Evolutionary conservation across 176 grass and related monocot species (phyloP), one percentile per base, ranked within the genome.

Genomic region (Themeda triandra): DNA sequence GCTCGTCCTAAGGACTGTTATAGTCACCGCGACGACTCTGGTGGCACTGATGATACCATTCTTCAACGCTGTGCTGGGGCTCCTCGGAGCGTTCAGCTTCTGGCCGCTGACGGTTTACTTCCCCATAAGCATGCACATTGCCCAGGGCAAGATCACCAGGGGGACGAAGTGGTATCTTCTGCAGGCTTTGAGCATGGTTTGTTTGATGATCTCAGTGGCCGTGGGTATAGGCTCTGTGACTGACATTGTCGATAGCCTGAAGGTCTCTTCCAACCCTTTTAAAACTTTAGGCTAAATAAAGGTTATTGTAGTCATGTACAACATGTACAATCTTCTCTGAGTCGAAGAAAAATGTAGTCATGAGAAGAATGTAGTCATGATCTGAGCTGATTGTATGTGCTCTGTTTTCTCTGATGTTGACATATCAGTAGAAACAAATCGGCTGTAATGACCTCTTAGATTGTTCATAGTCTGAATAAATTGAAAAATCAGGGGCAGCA

Each of bases 21-120:
- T 97, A 76, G 89, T 97, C 11, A 24, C 90, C 0, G 29, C 85
- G 0, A 97, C 94, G 2, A 97, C 94, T 1, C 23, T 85, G 15
- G 94, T 97, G 67, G 94, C 89, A 6, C 94, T 88, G 94, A 80
- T 90, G 70, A 86, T 97, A 76, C 94, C 94, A 0, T 97, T 97
- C 82, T 97, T 97, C 87, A 97, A 97, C 15, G 89, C 92, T 9
- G 87, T 97, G 21, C 67, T 97, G 3, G 94, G 94, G 24, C 87
- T 97, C 21, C 89, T 97, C 13, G 94, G 94, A 1, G 94, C 94
- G 0, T 75, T 94, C 79, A 94, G 94, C 59, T 97, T 97, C 82
- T 97, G 94, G 94, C 94, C 94, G 6, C 83, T 97, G 33, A 92
- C 94, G 1, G 94, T 97, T 1, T 90, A 94, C 81, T 97, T 94